Base-by-base conservation (phyloP, 768 basidiomycete genomes). In the Rhizopogon vinicolor region DNA sequence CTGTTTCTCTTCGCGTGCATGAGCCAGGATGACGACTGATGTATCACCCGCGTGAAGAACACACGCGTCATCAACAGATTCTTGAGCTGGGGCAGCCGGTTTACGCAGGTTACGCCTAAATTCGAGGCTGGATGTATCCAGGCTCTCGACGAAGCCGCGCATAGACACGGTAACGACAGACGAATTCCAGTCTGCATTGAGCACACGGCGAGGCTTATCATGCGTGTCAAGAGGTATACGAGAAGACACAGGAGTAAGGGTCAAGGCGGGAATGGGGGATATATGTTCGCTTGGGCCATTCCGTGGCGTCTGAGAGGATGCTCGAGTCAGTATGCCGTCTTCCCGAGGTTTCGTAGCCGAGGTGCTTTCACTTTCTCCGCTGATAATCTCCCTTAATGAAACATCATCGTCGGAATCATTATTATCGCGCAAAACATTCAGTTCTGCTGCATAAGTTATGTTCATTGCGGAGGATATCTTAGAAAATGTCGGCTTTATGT, bases 11-110 rank as follows among this genome's bases (percentile, higher is more conserved):
- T 74, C 71, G 37, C 76, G 69, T 10, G 65, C 68, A 55, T 78
- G 77, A 7, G 70, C 76, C 0, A 78, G 65, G n/a, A 76, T 55
- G 10, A 72, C 48, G 29, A 71, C 25, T 28, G 64, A 54, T 3
- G 61, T 61, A 51, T 64, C 60, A 7, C 64, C 62, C 25, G 61
- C 55, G 5, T 52, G 52, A 35, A 78, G 42, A 7, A 76, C 46
- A 54, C 78, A 80, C 5, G 74, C 74, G 55, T 78, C 80, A 31
- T 79, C 75, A 22, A 81, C 63, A 19, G 60, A 59, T 33, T 72
- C 76, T 56, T 66, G 64, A 0, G 56, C 55, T 12, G 61, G 64
- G 29, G 39, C 56, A 49, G 54, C 19, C 35, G 66, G 65, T n/a
- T 60, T 62, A 45, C 58, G 66, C 54, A 63, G 41, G n/a, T 51